Base-by-base conservation (phyloP, 768 basidiomycete species). In the Sporobolomyces phaffii region DNA sequence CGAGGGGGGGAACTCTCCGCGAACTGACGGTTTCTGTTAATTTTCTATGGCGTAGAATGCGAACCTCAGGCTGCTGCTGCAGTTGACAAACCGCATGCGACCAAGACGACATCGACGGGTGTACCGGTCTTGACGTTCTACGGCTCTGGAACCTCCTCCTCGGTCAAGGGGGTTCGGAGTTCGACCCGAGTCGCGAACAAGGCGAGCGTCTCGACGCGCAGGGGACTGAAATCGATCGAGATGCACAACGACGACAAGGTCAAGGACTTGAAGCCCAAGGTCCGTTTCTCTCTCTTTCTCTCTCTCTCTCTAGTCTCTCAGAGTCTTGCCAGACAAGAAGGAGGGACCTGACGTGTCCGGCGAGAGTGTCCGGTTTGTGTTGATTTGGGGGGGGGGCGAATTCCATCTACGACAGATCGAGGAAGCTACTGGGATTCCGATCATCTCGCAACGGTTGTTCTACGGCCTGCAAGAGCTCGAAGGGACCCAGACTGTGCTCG, bases 381-480 rank as follows among this genome's bases (percentile, higher is more conserved):
- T n/a, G n/a, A n/a, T n/a, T n/a, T n/a, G n/a, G n/a, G n/a, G n/a
- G n/a, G n/a, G n/a, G 44, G 36, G 1, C n/a, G 26, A 17, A 17
- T 49, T 15, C 3, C 33, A 14, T 4, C 22, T 18, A 18, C 10
- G 20, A 13, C 59, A 72, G 67, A 74, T 89, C 47, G 84, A 86
- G 50, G 82, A 83, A 33, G 80, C 82, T 48, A 78, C 86, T 58
- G 80, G 80, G 43, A 85, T 90, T 62, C 86, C 89, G 40, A 86
- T 86, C 14, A 88, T 90, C 61, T 86, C 83, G 65, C 90, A 91
- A 75, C 82, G 85, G 53, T 77, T 91, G 29, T 87, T 84, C 73
- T 81, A 85, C 74, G 79, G 81, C 43, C 83, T 81, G 1, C 77
- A 78, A 41, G 89, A 90, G 77, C 81, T 91, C 2, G 79, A 82